These are phyloP conservation scores for Solanum pennellii DNA, from an alignment of 257 asterid genomes.

Conservation along the genomic window DNA sequence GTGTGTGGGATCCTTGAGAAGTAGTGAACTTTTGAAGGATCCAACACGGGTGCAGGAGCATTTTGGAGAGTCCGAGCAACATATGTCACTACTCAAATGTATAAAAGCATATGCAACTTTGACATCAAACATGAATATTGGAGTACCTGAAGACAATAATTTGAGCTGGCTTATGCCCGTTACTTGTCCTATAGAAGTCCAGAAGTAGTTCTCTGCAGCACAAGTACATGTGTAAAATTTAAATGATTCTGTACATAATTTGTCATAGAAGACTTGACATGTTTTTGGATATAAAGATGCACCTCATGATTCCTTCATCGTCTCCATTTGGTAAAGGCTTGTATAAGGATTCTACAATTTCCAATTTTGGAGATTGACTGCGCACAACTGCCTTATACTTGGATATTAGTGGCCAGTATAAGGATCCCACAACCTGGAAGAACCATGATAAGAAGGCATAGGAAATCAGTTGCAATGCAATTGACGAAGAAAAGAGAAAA, in stretches of 20 bases:
- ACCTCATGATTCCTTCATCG: conserved; percentile 93
- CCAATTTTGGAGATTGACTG: conserved; percentile 69
- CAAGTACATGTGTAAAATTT: conserved; percentile 4
- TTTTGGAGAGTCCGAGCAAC: not conserved
- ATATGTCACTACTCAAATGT: not conserved
- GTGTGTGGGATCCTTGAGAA: not conserved
- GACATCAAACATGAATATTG: not conserved
- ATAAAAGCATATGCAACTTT: not conserved
- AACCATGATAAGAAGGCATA: not conserved
- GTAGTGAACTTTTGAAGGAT: not conserved
- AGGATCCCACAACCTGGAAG: conserved; percentile 83
- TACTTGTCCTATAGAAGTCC: conserved; percentile 70
- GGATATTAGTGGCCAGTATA: conserved; percentile 85
- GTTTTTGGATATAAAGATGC: not conserved
- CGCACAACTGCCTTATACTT: conserved; percentile 91
- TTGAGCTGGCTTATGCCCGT: conserved; percentile 66
- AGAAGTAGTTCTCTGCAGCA: conserved; percentile 74
- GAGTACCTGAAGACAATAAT: conserved; percentile 79
- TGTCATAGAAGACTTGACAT: not conserved
- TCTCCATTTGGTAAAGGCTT: conserved; percentile 76
- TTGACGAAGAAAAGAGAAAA: not conserved
- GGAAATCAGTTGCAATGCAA: not conserved
- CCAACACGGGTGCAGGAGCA: not conserved
- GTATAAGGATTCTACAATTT: conserved; percentile 73
- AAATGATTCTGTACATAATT: not conserved